Base-by-base conservation (phyloP, 2,329 filamentous ascomycete species). In the Plectosphaerella sp. region DNA sequence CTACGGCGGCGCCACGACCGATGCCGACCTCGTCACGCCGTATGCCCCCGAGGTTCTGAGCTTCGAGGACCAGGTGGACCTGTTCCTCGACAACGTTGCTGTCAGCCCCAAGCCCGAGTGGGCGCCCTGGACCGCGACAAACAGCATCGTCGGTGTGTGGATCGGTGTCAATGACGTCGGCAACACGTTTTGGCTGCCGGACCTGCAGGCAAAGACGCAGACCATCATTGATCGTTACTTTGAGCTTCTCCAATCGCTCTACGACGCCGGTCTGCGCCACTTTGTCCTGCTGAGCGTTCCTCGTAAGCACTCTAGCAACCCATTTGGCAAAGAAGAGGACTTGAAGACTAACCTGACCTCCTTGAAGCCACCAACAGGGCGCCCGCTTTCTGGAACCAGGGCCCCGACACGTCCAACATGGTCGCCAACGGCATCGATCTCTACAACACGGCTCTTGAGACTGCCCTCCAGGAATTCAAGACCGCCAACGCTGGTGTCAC, bases 81-180 rank as follows among this genome's bases (percentile, higher is more conserved):
- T 74, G 28, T 72, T 77, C 52, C 56, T 51, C 1, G 53, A 58
- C 41, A 63, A 58, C 64, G 51, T 72, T 54, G 56, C 65, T 2
- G 37, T 20, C 5, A 39, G 43, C 9, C 57, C 67, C 0, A 55
- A 58, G 0, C 66, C 68, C 3, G 60, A 57, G 7, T 60, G 64
- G 42, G 66, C 67, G 1, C 67, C 72, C 0, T 80, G 76, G 77
- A 71, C 62, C 3, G 61, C 67, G 0, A 53, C 59, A 0, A 70
- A 76, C 51, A 70, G 72, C 0, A 69, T 82, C 1, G 78, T 79
- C 54, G 71, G 72, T 5, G 72, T 79, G 48, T 81, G 72, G 67
- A 77, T 82, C 48, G 79, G 79, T 35, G 76, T 82, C 58, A 83
- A 83, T 59, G 79, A 83, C 57, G 70, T 82, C 15, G 75, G 75